Evolutionary conservation across 164 flowering plant species (phyloP).

Genomic region (Umbilicus rupestris): DNA sequence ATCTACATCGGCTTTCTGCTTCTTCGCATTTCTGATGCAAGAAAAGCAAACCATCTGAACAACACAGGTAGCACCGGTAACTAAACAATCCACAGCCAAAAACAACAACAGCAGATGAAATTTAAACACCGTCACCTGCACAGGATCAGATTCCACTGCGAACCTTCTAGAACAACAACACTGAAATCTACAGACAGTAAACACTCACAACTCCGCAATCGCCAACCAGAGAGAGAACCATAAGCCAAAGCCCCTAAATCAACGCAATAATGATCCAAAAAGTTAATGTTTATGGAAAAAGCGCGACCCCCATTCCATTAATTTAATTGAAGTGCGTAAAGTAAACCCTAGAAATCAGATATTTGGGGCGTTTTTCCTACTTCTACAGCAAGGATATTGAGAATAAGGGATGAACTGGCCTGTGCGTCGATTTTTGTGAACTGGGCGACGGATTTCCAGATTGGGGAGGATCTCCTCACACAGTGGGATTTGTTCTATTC

Average conservation of each 20-base stretch:
- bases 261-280: not conserved
- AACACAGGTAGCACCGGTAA: not conserved
- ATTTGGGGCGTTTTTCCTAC: too few relatives aligned
- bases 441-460: too few relatives aligned
- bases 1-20: slow-evolving; percentile 27
- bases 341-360: not conserved
- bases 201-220: not conserved
- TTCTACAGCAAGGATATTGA: too few relatives aligned
- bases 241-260: not conserved
- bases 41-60: slow-evolving; percentile 39
- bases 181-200: not conserved
- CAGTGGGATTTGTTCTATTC: too few relatives aligned
- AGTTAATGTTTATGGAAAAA: not conserved
- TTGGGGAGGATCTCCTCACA: too few relatives aligned
- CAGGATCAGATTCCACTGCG: not conserved
- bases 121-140: not conserved
- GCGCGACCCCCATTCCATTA: not conserved
- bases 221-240: not conserved
- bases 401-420: too few relatives aligned
- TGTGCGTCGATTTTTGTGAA: too few relatives aligned
- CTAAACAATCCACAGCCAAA: not conserved
- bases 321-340: not conserved
- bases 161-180: not conserved
- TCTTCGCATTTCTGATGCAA: slow-evolving; percentile 23
- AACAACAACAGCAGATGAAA: not conserved